Conservation (phyloP, 768 basidiomycete species). For the Chalciporus sphaerocephalus region DNA sequence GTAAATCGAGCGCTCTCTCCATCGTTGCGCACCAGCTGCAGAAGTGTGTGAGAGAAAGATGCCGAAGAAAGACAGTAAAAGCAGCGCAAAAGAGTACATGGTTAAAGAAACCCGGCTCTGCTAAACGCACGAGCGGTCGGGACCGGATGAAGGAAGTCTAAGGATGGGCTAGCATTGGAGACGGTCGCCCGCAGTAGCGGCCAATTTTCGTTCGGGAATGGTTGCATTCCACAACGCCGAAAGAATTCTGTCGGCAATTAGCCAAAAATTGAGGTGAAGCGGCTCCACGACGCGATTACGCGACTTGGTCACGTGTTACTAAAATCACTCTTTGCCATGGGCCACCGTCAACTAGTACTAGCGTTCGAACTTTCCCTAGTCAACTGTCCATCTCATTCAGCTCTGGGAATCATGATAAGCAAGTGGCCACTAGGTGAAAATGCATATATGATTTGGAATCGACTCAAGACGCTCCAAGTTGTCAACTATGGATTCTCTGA, state of each 20-base stretch:
- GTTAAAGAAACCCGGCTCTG: neutral
- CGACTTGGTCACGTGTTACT: conserved; percentile 25
- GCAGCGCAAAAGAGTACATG: conserved; percentile 12
- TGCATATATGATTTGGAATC: too few relatives aligned
- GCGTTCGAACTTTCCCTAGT: too few relatives aligned
- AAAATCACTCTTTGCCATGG: conserved; percentile 21
- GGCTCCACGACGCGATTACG: conserved; percentile 6
- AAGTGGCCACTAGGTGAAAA: too few relatives aligned
- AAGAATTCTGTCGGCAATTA: conserved; percentile 21
- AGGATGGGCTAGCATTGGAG: conserved; percentile 3
- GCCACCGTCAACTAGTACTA: too few relatives aligned
- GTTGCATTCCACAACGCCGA: conserved; percentile 23
- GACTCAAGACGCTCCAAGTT: too few relatives aligned
- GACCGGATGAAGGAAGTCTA: conserved; percentile 1
- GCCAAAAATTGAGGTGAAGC: conserved; percentile 1
- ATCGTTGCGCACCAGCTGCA: conserved; percentile 43
- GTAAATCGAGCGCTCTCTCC: conserved; percentile 53
- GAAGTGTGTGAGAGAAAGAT: conserved; percentile 9
- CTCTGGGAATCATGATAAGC: too few relatives aligned
- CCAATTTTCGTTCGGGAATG: conserved; percentile 8
- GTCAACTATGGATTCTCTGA: too few relatives aligned
- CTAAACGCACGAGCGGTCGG: conserved; percentile 2
- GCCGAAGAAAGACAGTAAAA: conserved; percentile 5
- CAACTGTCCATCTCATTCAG: too few relatives aligned
- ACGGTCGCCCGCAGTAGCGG: neutral